These are phyloP conservation scores for Tuber melanosporum DNA, from an alignment of 495 filamentous ascomycete species.

Conservation along the genomic window DNA sequence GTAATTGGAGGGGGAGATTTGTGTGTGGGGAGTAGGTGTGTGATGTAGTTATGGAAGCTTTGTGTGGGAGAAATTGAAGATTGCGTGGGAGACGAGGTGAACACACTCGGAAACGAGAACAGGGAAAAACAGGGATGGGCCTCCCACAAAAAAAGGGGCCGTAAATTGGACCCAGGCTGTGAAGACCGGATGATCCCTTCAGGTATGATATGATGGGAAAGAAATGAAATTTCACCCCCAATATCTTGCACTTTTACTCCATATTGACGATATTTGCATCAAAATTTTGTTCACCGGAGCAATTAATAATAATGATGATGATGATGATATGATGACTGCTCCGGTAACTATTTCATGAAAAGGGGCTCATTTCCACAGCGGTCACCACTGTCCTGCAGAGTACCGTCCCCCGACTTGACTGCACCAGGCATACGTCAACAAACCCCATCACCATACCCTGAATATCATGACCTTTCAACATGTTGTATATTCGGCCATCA, in stretches of 20 bases:
- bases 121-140: conserved; percentile 31
- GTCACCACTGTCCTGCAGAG: not conserved
- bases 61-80: conserved; percentile 29
- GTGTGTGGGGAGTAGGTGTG: conserved; percentile 26
- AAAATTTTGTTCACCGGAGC: not conserved
- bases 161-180: conserved; percentile 1
- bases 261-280: not conserved
- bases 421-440: not conserved
- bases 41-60: conserved; percentile 14
- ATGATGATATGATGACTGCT: not conserved
- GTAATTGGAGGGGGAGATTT: conserved; percentile 4
- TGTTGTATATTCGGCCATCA: not conserved
- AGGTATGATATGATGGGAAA: not conserved
- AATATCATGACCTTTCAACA: not conserved
- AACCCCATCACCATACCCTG: not conserved
- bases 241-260: not conserved
- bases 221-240: not conserved
- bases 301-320: not conserved
- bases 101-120: conserved; percentile 31
- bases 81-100: conserved; percentile 36
- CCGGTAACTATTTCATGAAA: not conserved
- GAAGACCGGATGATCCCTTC: not conserved
- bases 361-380: not conserved
- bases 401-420: not conserved
- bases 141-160: conserved; percentile 28